Evolutionary conservation across 2,329 filamentous ascomycete species (phyloP), one percentile per base, ranked within the genome.

Genomic region (Cyphellophora attinorum): DNA sequence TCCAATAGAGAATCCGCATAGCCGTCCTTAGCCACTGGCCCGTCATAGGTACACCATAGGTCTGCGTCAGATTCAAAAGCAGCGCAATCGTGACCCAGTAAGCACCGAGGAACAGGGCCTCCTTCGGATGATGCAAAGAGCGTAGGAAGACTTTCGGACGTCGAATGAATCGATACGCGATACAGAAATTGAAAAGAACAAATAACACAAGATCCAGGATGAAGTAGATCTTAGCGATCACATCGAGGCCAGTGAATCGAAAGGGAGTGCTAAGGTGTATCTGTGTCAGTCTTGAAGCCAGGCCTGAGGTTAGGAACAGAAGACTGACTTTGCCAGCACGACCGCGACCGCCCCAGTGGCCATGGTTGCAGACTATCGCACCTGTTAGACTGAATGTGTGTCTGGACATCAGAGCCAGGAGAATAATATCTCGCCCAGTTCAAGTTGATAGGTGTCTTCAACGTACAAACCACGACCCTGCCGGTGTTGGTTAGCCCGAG

Each of bases 21-120:
- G 67, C 68, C 51, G 65, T 69, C 2, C 70, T 58, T 6, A 82
- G 68, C 47, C 70, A 68, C 0, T 59, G 48, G 1, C 72, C 70
- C n/a, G 67, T 58, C 2, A 65, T 57, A 0, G 74, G 70, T 5
- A 80, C 71, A 13, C 72, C 77, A 51, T 82, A 85, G 2, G 67
- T 59, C 33, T 83, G 70, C 0, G 76, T 74, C 36, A 74, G 72
- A 3, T 75, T 76, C 41, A 86, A 70, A 37, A 85, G 65, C 0
- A 79, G 76, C 3, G 78, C 75, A 6, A 82, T 46, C 3, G 72
- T 72, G 5, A 86, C 65, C 66, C 80, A 83, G 54, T 78, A 82
- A 0, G 79, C 78, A 3, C 79, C 76, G 35, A 84, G 68, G 61
- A 85, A 84, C 49, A 85, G 71, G 4, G 76, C 73, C 51, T 85